Percentiles rank a stretch among this genome's conserved stretches.
Evolutionary conservation across 768 basidiomycete species (phyloP).

Genomic region (Termitomyces sp.): DNA sequence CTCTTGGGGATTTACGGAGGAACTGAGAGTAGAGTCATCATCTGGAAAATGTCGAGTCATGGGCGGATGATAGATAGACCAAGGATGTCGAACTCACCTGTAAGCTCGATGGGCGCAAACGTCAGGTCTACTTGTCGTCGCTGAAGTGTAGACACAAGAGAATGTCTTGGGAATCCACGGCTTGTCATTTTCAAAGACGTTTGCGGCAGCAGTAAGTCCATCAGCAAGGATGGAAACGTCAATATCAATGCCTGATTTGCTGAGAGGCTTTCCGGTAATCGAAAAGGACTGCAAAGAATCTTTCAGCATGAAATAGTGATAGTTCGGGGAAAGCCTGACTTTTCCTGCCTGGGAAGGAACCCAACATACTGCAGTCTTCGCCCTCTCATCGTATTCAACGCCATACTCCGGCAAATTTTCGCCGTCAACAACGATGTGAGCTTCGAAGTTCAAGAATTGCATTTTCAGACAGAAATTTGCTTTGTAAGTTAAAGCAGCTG

Average conservation of each 20-base stretch:
- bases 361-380: constrained; percentile 15
- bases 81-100: not conserved
- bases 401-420: constrained; percentile 10
- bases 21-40: constrained; percentile 4
- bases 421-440: constrained; percentile 13
- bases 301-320: no score
- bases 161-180: not conserved
- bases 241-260: not conserved
- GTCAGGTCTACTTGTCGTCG: not conserved
- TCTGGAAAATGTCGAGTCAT: not conserved
- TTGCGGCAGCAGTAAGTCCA: not conserved
- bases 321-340: constrained; percentile 1
- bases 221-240: not conserved
- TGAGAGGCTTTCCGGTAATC: not conserved
- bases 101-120: constrained; percentile 6
- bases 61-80: not conserved
- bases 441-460: constrained; percentile 8
- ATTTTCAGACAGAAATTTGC: not conserved
- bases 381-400: constrained; percentile 5
- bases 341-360: constrained; percentile 18
- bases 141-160: not conserved
- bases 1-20: not conserved
- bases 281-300: not conserved
- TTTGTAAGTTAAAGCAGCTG: not conserved
- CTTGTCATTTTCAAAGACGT: not conserved